These are phyloP conservation scores for Tetrahymena borealis DNA, from an alignment of 73 alveolate genomes.

Conservation along the genomic window DNA sequence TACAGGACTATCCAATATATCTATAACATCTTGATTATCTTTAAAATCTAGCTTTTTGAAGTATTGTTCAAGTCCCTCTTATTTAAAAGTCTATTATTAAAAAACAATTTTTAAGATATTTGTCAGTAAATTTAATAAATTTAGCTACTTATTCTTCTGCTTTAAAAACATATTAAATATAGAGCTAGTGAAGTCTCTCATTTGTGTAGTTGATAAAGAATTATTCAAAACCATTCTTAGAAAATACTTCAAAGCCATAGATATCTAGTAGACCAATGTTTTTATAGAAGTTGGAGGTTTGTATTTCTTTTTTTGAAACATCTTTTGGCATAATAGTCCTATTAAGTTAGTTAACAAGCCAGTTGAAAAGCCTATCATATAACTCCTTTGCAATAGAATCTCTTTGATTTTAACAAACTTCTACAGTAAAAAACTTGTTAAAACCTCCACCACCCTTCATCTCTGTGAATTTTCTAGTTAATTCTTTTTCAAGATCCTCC, in stretches of 20 bases:
- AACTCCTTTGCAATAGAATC: constrained; percentile 91
- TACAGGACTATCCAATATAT: constrained; percentile 3
- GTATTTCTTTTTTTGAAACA: background rate
- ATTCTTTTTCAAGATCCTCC: background rate
- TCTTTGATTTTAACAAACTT: constrained; percentile 46
- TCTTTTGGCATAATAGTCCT: constrained; percentile 26
- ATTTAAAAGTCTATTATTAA: constrained; percentile 35
- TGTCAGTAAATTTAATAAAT: background rate
- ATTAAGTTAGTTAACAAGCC: constrained; percentile 62
- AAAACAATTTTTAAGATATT: background rate
- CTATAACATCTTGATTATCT: constrained; percentile 33
- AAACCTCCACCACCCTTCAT: background rate
- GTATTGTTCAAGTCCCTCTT: constrained; percentile 47
- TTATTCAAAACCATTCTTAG: constrained; percentile 90
- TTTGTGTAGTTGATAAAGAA: constrained; percentile 91
- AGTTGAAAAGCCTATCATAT: constrained; percentile 85
- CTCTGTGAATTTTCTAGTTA: background rate
- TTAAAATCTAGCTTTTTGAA: constrained; percentile 17
- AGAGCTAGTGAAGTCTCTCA: constrained; percentile 92
- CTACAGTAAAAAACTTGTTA: background rate
- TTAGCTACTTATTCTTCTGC: constrained; percentile 54
- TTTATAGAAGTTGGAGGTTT: background rate
- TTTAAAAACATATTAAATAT: constrained; percentile 86
- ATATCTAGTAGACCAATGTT: constrained; percentile 97
- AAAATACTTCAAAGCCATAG: constrained; percentile 97